phyloP scores from a whole-genome alignment of 139 green algal species.

The Raphidocelis subcapitata region DNA sequence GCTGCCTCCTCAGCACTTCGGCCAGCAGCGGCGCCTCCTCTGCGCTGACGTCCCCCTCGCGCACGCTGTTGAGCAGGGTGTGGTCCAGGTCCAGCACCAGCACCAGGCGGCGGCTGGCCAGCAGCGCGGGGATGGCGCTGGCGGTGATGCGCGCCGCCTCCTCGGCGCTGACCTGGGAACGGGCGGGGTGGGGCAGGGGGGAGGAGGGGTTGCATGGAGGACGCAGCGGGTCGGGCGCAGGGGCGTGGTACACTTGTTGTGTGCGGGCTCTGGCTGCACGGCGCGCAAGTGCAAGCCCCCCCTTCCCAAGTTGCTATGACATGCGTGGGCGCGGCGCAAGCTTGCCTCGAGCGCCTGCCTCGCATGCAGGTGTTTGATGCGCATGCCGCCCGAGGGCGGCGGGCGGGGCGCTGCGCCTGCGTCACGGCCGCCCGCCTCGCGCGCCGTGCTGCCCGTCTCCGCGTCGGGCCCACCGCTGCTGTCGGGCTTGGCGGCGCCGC shows the following conservation, averaged over 20 bases:
- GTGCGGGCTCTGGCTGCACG: too few species aligned
- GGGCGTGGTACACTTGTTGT: neutral
- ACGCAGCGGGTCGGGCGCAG: neutral
- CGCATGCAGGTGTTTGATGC: constrained; percentile 42
- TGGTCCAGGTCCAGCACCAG: constrained; percentile 96
- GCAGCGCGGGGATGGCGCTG: constrained; percentile 22
- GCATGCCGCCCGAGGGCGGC: neutral
- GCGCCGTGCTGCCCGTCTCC: neutral
- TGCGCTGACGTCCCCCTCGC: constrained; percentile 24
- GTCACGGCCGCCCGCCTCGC: neutral
- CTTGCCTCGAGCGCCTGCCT: constrained; percentile 29
- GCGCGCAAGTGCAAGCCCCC: neutral
- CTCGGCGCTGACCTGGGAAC: constrained; percentile 19
- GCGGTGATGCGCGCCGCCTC: constrained; percentile 43
- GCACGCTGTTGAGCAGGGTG: constrained; percentile 88
- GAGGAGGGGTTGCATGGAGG: too few species aligned
- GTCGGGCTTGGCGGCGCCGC: constrained; percentile 44
- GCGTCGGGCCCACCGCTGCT: too few species aligned
- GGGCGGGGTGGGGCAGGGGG: too few species aligned
- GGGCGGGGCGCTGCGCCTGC: neutral
- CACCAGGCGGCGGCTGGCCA: constrained; percentile 43
- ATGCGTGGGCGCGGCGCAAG: neutral
- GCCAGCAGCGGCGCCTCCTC: constrained; percentile 7
- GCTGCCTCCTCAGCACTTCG: neutral
- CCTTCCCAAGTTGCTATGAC: neutral